Percentiles rank a stretch among this genome's conserved stretches.
phyloP scores from a whole-genome alignment of 1,284 basidiomycete genomes.

The Neonothopanus nambi region DNA sequence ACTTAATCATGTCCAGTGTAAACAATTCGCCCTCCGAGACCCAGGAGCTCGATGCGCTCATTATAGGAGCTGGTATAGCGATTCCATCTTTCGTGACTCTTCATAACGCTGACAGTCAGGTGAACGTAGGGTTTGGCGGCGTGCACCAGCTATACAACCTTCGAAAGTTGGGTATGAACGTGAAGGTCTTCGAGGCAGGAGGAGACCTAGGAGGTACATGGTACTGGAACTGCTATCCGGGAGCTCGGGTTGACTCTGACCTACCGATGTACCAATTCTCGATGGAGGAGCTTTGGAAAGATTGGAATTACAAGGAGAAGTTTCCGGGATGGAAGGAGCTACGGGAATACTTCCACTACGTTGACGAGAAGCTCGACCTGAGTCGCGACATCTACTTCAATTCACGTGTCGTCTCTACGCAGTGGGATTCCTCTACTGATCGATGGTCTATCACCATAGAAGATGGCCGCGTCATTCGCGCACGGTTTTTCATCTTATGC shows the following conservation, averaged over 20 bases:
- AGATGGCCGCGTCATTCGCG: constrained; percentile 8
- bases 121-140: not conserved
- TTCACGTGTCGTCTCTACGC: constrained; percentile 13
- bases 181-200: constrained; percentile 12
- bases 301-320: constrained; percentile 12
- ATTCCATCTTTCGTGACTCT: no score
- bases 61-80: constrained; percentile 24
- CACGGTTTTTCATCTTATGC: constrained; percentile 11
- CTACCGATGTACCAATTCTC: constrained; percentile 17
- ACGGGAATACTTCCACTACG: constrained; percentile 14
- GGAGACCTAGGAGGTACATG: constrained; percentile 8
- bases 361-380: constrained; percentile 14
- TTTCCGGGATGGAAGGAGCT: constrained; percentile 16
- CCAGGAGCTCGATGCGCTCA: constrained; percentile 22
- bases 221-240: constrained; percentile 11
- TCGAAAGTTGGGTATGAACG: constrained; percentile 5
- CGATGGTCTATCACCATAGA: constrained; percentile 13
- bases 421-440: constrained; percentile 12
- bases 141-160: constrained; percentile 10
- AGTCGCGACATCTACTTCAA: constrained; percentile 13
- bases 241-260: constrained; percentile 13
- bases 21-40: no score
- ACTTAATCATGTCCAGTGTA: no score
- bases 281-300: constrained; percentile 10
- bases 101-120: no score